Percentiles rank a stretch among this genome's conserved stretches.
phyloP scores from a whole-genome alignment of 129 eudicot genomes.

The Gnaphalium uliginosum region DNA sequence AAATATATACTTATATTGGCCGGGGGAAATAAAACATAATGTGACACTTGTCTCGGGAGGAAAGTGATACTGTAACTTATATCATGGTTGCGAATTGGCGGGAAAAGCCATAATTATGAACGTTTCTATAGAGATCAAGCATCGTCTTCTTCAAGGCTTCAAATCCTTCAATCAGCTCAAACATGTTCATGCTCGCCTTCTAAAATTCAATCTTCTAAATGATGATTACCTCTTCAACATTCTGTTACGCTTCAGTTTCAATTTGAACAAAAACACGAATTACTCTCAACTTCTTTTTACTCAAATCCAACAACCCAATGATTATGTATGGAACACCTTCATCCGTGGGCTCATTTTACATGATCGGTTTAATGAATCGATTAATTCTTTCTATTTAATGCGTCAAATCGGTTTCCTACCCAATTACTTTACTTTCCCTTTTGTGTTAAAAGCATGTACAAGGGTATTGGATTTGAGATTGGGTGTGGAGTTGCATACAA shows the following conservation, averaged over 20 bases:
- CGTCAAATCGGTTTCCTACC: conserved; percentile 56
- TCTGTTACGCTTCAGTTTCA: conserved; percentile 53
- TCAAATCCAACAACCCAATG: conserved; percentile 56
- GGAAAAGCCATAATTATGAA: conserved; percentile 24
- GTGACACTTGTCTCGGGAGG: too few species aligned
- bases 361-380: conserved; percentile 43
- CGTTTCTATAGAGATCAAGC: conserved; percentile 37
- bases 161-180: conserved; percentile 55
- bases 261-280: conserved; percentile 2
- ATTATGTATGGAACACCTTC: conserved; percentile 55
- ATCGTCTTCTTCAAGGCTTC: conserved; percentile 40
- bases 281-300: conserved; percentile 57
- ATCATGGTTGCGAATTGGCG: background rate
- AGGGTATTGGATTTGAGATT: conserved; percentile 39
- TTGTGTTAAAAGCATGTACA: conserved; percentile 64
- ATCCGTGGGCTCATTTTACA: conserved; percentile 62
- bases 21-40: too few species aligned
- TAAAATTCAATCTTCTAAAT: conserved; percentile 48
- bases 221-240: conserved; percentile 61
- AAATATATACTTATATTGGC: too few species aligned
- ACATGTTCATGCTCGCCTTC: conserved; percentile 64
- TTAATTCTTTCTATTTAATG: conserved; percentile 49
- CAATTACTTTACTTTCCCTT: conserved; percentile 62
- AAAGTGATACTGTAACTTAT: too few species aligned
- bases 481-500: conserved; percentile 54